Evolutionary conservation across 257 asterid genomes (phyloP).

Genomic region (Solanum microdontum): DNA sequence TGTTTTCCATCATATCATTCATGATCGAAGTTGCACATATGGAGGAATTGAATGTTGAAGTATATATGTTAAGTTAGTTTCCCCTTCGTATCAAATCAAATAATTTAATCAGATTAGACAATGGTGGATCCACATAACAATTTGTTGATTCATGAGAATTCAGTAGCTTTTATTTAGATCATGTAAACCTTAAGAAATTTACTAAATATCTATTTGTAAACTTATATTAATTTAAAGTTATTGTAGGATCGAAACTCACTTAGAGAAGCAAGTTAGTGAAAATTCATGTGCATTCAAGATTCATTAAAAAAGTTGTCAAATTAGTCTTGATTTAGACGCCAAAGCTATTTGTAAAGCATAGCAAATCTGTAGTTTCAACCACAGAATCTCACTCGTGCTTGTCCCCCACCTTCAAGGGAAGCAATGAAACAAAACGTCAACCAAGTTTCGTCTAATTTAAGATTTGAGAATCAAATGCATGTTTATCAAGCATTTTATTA

Average conservation of each 20-base stretch:
- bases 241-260: not conserved
- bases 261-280: not conserved
- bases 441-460: not conserved
- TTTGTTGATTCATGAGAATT: no score
- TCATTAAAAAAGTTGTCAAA: not conserved
- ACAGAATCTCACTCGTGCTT: constrained; percentile 6
- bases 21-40: not conserved
- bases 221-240: no score
- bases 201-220: not conserved
- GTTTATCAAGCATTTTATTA: not conserved
- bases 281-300: not conserved
- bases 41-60: not conserved
- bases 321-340: not conserved
- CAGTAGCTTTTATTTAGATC: no score
- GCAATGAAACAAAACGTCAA: not conserved
- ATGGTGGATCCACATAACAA: no score
- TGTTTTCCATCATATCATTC: not conserved
- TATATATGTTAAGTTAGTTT: not conserved
- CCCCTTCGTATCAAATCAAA: no score
- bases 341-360: not conserved
- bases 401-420: not conserved
- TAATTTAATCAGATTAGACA: not conserved
- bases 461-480: not conserved
- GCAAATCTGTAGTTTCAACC: constrained; percentile 3
- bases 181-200: not conserved